phyloP scores from a whole-genome alignment of 148 eudicot genomes.

The Rhododendron molle region DNA sequence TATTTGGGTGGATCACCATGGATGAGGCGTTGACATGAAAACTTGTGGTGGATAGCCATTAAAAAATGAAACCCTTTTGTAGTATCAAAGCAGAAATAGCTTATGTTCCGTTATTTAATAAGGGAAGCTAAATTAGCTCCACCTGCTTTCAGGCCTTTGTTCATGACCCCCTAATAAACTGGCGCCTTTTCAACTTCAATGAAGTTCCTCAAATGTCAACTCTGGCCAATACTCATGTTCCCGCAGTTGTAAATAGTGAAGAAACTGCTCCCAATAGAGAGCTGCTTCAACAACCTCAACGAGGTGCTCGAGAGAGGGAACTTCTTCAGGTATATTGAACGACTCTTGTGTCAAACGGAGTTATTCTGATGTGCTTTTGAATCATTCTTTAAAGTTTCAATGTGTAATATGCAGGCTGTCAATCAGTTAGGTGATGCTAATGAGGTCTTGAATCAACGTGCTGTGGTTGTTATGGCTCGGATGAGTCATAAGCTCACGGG shows the following conservation, averaged over 20 bases:
- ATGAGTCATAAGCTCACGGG: conserved; percentile 99
- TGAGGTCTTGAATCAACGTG: conserved; percentile 93
- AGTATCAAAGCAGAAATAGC: neutral
- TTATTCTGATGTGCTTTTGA: neutral
- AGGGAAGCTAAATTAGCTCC: neutral
- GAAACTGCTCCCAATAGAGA: conserved; percentile 57
- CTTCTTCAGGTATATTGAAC: conserved; percentile 65
- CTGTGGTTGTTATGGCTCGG: conserved; percentile 94
- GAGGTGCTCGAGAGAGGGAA: conserved; percentile 93
- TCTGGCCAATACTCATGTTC: conserved; percentile 47
- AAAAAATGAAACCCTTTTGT: neutral
- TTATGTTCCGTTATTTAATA: neutral
- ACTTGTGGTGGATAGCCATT: neutral
- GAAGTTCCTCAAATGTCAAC: conserved; percentile 91
- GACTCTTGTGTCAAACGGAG: neutral
- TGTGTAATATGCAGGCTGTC: conserved; percentile 57
- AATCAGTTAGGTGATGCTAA: conserved; percentile 96
- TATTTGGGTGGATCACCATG: neutral
- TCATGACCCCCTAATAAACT: conserved; percentile 95
- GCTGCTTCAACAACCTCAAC: conserved; percentile 84
- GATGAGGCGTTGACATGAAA: neutral
- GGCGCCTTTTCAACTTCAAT: conserved; percentile 97
- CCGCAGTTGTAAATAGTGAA: conserved; percentile 60
- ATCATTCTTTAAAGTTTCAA: neutral
- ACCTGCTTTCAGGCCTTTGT: conserved; percentile 73